phyloP scores from a whole-genome alignment of 176 grass and related monocot species.

The Carex myosuroides region DNA sequence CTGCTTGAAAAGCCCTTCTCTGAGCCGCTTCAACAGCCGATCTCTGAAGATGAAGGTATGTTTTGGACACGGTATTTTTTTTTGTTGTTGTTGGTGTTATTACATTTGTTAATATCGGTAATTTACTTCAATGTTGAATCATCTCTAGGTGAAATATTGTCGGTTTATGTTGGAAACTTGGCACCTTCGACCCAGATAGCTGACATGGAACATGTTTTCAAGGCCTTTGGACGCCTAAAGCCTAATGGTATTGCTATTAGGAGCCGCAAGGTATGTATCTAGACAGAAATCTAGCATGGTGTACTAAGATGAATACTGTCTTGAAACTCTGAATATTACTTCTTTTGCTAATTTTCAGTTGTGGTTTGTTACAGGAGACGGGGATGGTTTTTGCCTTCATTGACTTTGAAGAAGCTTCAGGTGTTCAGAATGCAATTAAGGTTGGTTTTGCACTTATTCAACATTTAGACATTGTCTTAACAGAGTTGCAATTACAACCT shows the following conservation, averaged over 20 bases:
- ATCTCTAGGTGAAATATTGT: conserved; percentile 52
- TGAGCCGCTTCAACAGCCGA: conserved; percentile 45
- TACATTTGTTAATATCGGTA: conserved; percentile 1
- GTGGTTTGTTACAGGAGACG: conserved; percentile 14
- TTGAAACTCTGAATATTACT: neutral
- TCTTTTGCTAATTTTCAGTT: neutral
- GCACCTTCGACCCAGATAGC: conserved; percentile 36
- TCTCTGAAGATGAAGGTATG: conserved; percentile 75
- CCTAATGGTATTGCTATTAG: conserved; percentile 84
- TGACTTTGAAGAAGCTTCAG: conserved; percentile 16
- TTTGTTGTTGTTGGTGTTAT: neutral
- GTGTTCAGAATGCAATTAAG: conserved; percentile 27
- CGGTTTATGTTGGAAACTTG: conserved; percentile 84
- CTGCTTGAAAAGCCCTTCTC: conserved; percentile 40
- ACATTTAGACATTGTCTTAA: neutral
- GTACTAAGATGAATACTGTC: conserved; percentile 40
- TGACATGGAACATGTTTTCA: conserved; percentile 86
- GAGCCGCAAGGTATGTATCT: conserved; percentile 68
- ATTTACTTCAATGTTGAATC: conserved; percentile 7
- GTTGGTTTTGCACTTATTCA: conserved; percentile 4
- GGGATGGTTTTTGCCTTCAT: conserved; percentile 22
- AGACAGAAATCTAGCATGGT: conserved; percentile 45
- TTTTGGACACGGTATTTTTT: conserved; percentile 3
- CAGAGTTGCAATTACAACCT: neutral
- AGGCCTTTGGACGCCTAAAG: conserved; percentile 66